Evolutionary conservation across 768 basidiomycete genomes (phyloP).

Genomic region (Termitomyces sp.): DNA sequence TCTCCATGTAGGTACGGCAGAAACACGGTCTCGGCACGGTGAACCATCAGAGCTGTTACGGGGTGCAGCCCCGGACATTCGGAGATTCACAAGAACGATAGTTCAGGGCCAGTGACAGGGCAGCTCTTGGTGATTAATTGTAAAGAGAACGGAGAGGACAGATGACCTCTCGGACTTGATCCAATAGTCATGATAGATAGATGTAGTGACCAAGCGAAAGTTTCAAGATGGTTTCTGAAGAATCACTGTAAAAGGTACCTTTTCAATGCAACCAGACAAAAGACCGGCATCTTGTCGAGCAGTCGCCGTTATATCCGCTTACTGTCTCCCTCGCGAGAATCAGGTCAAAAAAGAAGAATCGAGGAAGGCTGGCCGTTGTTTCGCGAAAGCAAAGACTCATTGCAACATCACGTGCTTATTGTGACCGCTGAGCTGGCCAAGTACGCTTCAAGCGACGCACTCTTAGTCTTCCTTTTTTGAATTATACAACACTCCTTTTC

Average conservation of each 20-base stretch:
- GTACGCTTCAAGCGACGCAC: background rate
- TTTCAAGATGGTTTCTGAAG: too few relatives aligned
- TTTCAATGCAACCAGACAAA: background rate
- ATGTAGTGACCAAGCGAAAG: background rate
- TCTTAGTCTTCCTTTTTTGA: background rate
- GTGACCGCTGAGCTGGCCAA: constrained; percentile 11
- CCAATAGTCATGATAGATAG: too few relatives aligned
- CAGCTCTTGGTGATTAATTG: background rate
- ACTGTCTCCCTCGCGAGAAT: too few relatives aligned
- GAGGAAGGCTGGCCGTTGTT: too few relatives aligned
- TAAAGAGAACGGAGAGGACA: too few relatives aligned
- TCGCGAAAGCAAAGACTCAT: too few relatives aligned
- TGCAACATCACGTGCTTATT: constrained; percentile 2
- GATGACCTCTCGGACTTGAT: background rate
- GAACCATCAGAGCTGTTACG: too few relatives aligned
- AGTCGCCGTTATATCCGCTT: background rate
- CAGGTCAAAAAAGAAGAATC: too few relatives aligned
- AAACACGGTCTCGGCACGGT: too few relatives aligned
- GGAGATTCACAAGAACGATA: background rate
- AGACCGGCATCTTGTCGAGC: background rate
- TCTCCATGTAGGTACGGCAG: too few relatives aligned
- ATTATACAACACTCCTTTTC: constrained; percentile 9
- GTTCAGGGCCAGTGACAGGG: too few relatives aligned
- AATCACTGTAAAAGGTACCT: too few relatives aligned
- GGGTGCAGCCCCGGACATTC: background rate